Percentiles rank a stretch among this genome's conserved stretches.
Evolutionary conservation across 148 eudicot genomes (phyloP).

Genomic region (Cornus suecica): DNA sequence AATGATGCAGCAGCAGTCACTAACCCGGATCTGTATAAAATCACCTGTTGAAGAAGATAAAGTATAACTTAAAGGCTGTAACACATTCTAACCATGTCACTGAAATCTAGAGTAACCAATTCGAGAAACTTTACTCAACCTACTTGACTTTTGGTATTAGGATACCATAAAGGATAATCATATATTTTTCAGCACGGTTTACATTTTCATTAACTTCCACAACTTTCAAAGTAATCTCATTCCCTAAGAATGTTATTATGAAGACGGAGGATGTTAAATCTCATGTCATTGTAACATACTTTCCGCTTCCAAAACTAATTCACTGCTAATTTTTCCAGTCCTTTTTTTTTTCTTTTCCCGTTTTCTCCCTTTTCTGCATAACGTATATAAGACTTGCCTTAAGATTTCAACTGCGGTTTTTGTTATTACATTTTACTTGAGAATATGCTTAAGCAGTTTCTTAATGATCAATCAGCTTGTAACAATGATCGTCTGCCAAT

Average conservation of each 20-base stretch:
- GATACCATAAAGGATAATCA: background rate
- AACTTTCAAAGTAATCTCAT: background rate
- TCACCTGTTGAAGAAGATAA: conserved; percentile 40
- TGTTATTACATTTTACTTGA: background rate
- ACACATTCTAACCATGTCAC: background rate
- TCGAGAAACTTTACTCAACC: background rate
- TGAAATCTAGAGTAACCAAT: background rate
- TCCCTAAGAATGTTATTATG: background rate
- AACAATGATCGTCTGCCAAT: background rate
- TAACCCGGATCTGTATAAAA: conserved; percentile 74
- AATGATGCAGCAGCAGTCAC: conserved; percentile 78
- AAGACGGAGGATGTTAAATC: background rate
- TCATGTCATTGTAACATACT: background rate
- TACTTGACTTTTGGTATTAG: background rate
- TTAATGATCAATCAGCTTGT: too few species aligned
- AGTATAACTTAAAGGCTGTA: background rate
- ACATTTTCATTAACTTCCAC: background rate
- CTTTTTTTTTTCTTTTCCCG: too few species aligned
- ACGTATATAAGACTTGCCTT: too few species aligned
- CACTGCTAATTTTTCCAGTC: background rate
- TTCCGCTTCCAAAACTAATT: background rate
- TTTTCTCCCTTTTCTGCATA: too few species aligned
- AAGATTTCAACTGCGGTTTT: background rate
- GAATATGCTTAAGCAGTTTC: background rate
- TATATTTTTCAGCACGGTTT: background rate